A percentile compares a stretch with the other conserved stretches of the same genome.
phyloP scores from a whole-genome alignment of 1,139 yeast genomes.

The Suhomyces choctaworum region DNA sequence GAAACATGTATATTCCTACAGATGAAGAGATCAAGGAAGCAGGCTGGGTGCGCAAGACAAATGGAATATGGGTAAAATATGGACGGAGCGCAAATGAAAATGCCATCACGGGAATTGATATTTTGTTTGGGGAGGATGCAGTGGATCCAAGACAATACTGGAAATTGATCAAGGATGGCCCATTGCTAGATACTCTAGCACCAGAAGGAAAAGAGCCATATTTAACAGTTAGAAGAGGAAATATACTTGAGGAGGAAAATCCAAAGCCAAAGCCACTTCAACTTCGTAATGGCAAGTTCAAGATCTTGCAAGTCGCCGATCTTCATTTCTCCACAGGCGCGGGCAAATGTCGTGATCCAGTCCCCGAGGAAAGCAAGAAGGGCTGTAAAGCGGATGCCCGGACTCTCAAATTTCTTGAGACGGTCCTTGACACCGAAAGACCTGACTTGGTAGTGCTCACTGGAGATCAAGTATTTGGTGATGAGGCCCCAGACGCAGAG shows the following conservation, averaged over 20 bases:
- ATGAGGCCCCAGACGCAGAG: slow-evolving; percentile 70
- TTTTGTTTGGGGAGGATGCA: slow-evolving; percentile 71
- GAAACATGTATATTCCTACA: slow-evolving; percentile 32
- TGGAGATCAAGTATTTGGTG: slow-evolving; percentile 84
- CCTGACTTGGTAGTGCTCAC: slow-evolving; percentile 84
- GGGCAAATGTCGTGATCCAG: slow-evolving; percentile 75
- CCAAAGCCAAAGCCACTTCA: slow-evolving; percentile 25
- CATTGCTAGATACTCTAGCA: slow-evolving; percentile 26
- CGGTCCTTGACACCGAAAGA: slow-evolving; percentile 64
- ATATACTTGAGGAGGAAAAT: slow-evolving; percentile 24
- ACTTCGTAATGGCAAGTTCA: slow-evolving; percentile 53
- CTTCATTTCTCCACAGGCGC: slow-evolving; percentile 77
- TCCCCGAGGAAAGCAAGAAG: slow-evolving; percentile 43
- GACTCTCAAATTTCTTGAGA: slow-evolving; percentile 60
- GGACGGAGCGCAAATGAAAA: slow-evolving; percentile 29
- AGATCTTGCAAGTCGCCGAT: slow-evolving; percentile 84
- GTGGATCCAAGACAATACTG: slow-evolving; percentile 79
- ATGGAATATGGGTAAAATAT: slow-evolving; percentile 53
- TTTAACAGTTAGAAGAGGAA: slow-evolving; percentile 33
- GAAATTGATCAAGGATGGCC: slow-evolving; percentile 39
- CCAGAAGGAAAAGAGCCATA: slow-evolving; percentile 24
- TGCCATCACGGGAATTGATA: slow-evolving; percentile 51
- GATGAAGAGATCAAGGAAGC: slow-evolving; percentile 27
- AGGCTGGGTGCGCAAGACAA: slow-evolving; percentile 40
- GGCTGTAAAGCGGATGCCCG: slow-evolving; percentile 74